Evolutionary conservation across 257 asterid species (phyloP).

Genomic region (Petrea volubilis): DNA sequence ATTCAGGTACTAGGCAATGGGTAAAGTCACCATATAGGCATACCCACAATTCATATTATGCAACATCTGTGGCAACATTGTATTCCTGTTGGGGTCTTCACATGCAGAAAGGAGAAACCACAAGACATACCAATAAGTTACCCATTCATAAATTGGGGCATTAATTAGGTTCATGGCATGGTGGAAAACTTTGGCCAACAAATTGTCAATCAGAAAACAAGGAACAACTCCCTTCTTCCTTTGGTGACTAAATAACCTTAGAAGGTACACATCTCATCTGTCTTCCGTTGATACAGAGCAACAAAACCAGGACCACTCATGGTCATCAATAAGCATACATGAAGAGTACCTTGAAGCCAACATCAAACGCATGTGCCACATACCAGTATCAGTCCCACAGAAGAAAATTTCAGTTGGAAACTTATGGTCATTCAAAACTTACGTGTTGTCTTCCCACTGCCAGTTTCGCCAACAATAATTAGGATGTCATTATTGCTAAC

Average conservation of each 20-base stretch:
- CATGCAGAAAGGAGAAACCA: constrained; percentile 7
- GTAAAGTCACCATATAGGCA: background rate
- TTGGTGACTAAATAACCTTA: constrained; percentile 5
- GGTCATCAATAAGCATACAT: background rate
- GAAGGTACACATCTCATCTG: background rate
- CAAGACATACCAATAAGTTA: background rate
- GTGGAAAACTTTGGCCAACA: background rate
- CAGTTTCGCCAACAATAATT: constrained; percentile 96
- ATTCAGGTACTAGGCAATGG: background rate
- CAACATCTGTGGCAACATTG: background rate
- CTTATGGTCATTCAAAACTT: constrained; percentile 34
- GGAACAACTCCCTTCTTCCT: constrained; percentile 7
- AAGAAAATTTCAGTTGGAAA: background rate
- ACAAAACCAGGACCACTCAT: background rate
- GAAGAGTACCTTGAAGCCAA: background rate
- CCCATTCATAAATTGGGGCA: background rate
- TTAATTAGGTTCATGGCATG: background rate
- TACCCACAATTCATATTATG: background rate
- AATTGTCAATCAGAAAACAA: background rate
- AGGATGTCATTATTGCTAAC: constrained; percentile 69
- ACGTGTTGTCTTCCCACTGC: constrained; percentile 99
- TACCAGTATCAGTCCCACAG: constrained; percentile 1
- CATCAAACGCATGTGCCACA: background rate
- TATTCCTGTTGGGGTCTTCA: background rate
- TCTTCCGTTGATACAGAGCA: constrained; percentile 1